phyloP scores from a whole-genome alignment of 2,329 filamentous ascomycete genomes.

The Aurifilum marmelostoma region DNA sequence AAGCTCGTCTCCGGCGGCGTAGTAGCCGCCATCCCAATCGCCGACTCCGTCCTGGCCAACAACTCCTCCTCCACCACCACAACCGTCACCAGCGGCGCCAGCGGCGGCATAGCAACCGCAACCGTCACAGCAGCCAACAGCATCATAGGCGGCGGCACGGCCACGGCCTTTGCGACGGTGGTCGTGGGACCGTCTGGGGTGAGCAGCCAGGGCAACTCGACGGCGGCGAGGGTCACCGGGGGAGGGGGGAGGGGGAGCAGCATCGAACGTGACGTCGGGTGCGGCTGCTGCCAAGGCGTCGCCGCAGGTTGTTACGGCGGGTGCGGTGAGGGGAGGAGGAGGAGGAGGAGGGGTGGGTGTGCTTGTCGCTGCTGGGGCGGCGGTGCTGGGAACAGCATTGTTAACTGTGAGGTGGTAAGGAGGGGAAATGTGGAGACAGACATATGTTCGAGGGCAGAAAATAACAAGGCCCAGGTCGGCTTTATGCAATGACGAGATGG shows the following conservation, averaged over 20 bases:
- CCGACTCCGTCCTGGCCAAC: constrained; percentile 17
- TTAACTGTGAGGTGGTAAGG: not conserved
- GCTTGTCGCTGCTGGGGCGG: not conserved
- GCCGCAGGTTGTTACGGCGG: not conserved
- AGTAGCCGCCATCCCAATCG: constrained; percentile 19
- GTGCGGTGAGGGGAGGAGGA: not conserved
- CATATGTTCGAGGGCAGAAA: too few relatives aligned
- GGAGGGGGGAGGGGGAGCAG: not conserved
- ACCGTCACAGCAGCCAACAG: constrained; percentile 4
- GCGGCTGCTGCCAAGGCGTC: not conserved
- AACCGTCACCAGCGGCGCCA: not conserved
- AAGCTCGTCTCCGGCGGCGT: constrained; percentile 17
- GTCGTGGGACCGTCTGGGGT: constrained; percentile 11
- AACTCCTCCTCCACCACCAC: not conserved
- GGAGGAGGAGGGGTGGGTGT: not conserved
- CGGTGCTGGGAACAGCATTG: not conserved
- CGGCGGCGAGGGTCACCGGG: not conserved
- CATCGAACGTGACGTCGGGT: not conserved
- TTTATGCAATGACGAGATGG: not conserved
- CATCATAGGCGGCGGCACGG: constrained; percentile 12
- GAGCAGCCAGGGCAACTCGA: not conserved
- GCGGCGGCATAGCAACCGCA: not conserved
- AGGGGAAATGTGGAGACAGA: too few relatives aligned
- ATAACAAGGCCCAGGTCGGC: not conserved
- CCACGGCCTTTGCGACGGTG: constrained; percentile 23